Percentiles rank a stretch among this genome's conserved stretches.
phyloP scores from a whole-genome alignment of 176 grass and related monocot species.

The Oryza nivara region DNA sequence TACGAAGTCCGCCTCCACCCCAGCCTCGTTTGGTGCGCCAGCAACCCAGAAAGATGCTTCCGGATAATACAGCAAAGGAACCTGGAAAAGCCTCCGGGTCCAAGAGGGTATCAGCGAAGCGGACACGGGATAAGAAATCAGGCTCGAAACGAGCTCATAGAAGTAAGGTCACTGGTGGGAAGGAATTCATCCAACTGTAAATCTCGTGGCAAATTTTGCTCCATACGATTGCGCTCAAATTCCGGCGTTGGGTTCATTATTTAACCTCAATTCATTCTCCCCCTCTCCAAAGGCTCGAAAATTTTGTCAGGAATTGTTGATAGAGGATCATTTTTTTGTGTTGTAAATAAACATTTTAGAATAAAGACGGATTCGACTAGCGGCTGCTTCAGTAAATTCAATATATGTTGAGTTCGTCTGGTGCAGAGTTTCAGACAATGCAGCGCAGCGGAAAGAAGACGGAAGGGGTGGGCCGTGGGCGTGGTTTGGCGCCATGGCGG shows the following conservation, averaged over 20 bases:
- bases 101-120: background rate
- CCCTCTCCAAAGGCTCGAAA: background rate
- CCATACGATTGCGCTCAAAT: background rate
- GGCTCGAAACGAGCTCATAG: background rate
- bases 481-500: no score
- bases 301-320: background rate
- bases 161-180: background rate
- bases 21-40: background rate
- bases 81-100: background rate
- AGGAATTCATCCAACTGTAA: background rate
- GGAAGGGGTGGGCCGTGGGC: no score
- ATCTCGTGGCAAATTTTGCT: background rate
- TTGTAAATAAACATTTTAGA: slow-evolving; percentile 4
- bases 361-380: background rate
- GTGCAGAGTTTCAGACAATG: background rate
- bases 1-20: background rate
- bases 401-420: background rate
- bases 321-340: background rate
- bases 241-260: background rate
- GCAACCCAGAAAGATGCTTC: slow-evolving; percentile 1
- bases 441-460: no score
- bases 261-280: background rate
- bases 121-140: background rate
- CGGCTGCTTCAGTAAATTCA: background rate
- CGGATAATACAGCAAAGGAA: background rate